phyloP scores from a whole-genome alignment of 257 asterid species.

The Linderniella brevidens region DNA sequence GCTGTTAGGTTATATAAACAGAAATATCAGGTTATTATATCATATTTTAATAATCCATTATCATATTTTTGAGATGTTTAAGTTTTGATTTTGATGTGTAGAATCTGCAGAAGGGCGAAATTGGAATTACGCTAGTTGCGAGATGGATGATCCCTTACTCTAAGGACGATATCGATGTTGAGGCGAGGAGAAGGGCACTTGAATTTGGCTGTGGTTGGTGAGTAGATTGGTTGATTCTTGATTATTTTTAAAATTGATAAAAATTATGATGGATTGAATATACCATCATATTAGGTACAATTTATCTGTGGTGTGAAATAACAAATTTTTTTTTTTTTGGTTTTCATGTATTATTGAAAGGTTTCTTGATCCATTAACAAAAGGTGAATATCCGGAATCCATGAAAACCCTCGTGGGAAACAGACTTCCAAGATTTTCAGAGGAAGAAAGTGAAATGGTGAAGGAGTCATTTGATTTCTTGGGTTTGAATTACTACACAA shows the following conservation, averaged over 20 bases:
- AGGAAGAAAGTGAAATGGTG: slow-evolving; percentile 26
- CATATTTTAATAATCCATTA: background rate
- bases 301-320: background rate
- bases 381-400: slow-evolving; percentile 61
- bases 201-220: slow-evolving; percentile 77
- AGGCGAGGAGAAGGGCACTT: slow-evolving; percentile 50
- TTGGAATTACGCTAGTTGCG: slow-evolving; percentile 52
- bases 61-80: background rate
- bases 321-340: background rate
- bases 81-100: slow-evolving; percentile 8
- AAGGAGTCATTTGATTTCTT: slow-evolving; percentile 69
- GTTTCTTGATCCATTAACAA: slow-evolving; percentile 63
- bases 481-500: slow-evolving; percentile 85
- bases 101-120: slow-evolving; percentile 14
- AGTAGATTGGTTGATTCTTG: background rate
- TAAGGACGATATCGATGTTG: slow-evolving; percentile 28
- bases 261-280: too few species aligned
- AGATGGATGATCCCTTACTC: slow-evolving; percentile 54
- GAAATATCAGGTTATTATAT: slow-evolving; percentile 37
- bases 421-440: slow-evolving; percentile 45
- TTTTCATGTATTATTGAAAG: slow-evolving; percentile 14
- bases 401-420: slow-evolving; percentile 50
- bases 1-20: slow-evolving; percentile 39
- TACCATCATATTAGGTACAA: background rate
- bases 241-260: too few species aligned